Conservation (phyloP, 257 asterid species). For the Nicotiana paniculata region DNA sequence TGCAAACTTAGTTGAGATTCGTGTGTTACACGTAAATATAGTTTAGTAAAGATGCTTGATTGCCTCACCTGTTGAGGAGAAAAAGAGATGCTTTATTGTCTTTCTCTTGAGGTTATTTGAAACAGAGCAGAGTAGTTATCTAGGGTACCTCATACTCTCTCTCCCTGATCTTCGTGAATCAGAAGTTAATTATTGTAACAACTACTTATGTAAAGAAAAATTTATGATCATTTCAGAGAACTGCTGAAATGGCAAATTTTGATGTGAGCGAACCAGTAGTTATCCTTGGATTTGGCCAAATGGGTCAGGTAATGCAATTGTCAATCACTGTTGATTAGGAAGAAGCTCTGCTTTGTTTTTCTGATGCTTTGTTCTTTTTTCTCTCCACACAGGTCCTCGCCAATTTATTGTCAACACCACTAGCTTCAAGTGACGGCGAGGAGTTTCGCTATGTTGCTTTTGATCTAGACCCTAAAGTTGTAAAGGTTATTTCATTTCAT, state of each 20-base stretch:
- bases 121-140: not conserved
- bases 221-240: constrained; percentile 41
- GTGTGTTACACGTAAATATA: not conserved
- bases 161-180: not conserved
- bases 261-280: constrained; percentile 87
- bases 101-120: not conserved
- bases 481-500: constrained; percentile 42
- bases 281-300: constrained; percentile 92
- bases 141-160: not conserved
- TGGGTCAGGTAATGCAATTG: constrained; percentile 71
- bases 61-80: not conserved
- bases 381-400: constrained; percentile 68
- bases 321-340: not conserved
- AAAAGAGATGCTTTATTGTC: not conserved
- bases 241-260: constrained; percentile 51
- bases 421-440: constrained; percentile 52
- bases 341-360: not conserved
- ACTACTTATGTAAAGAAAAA: not conserved
- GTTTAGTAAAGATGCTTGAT: not conserved
- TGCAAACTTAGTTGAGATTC: not conserved
- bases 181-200: not conserved
- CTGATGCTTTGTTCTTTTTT: constrained; percentile 13
- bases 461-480: constrained; percentile 89
- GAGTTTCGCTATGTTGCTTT: constrained; percentile 88
- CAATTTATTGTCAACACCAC: constrained; percentile 78